Conservation (phyloP, 23 red algal species). For the Agarophyton chilense region DNA sequence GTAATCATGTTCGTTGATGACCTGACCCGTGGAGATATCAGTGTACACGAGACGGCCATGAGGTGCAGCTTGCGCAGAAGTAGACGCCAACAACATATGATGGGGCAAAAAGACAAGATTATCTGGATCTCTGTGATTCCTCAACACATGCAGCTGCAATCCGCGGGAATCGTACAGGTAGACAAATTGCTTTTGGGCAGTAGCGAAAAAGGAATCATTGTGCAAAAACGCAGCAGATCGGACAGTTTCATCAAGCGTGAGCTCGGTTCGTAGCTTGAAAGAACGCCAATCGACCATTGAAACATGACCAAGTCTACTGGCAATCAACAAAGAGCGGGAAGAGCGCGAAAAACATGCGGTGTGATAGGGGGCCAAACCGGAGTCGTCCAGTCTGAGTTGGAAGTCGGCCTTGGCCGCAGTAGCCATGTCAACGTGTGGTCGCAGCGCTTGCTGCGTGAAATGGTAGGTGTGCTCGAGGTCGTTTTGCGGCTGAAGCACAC, state of each 20-base stretch:
- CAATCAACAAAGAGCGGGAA: constrained; percentile 70
- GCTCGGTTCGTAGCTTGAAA: constrained; percentile 56
- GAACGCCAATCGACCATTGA: constrained; percentile 73
- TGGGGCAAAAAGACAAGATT: constrained; percentile 85
- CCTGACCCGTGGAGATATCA: constrained; percentile 74
- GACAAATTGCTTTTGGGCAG: constrained; percentile 75
- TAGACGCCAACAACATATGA: constrained; percentile 89
- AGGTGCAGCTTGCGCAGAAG: constrained; percentile 12
- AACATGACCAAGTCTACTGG: constrained; percentile 83
- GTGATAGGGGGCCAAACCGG: constrained; percentile 59
- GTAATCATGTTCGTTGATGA: constrained; percentile 62
- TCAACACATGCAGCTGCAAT: constrained; percentile 83
- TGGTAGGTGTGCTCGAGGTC: constrained; percentile 79
- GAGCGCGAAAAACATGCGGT: constrained; percentile 78
- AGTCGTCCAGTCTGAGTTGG: constrained; percentile 39
- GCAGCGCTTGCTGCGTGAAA: constrained; percentile 57
- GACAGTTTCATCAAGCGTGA: constrained; percentile 83
- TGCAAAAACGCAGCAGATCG: constrained; percentile 85
- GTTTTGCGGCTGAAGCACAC: constrained; percentile 59
- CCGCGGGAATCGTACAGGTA: constrained; percentile 90
- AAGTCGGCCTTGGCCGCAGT: constrained; percentile 57
- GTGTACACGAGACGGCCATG: constrained; percentile 71
- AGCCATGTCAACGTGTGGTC: constrained; percentile 41
- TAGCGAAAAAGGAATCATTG: constrained; percentile 81
- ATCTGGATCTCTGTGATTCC: constrained; percentile 76